Evolutionary conservation across 371 early-diverging fungal genomes (phyloP).

Genomic region (Mortierella sp.): DNA sequence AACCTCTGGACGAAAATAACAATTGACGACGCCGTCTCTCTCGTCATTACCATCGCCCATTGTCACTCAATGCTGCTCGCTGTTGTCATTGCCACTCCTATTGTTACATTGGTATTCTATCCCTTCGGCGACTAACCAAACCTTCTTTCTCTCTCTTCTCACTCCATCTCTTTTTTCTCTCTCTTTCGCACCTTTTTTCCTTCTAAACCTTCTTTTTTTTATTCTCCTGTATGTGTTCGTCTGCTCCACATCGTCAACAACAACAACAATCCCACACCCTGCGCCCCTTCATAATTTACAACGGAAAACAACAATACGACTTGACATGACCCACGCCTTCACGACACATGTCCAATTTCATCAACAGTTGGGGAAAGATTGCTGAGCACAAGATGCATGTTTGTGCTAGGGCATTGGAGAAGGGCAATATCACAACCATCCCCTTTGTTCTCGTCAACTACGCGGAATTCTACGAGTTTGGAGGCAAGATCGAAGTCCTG

Average conservation of each 20-base stretch:
- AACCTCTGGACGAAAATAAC: neutral
- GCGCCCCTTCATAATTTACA: neutral
- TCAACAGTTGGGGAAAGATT: conserved; percentile 53
- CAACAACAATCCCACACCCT: neutral
- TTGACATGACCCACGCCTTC: neutral
- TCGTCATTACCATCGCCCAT: no score
- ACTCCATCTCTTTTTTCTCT: neutral
- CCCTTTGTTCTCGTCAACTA: conserved; percentile 54
- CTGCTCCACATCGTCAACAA: neutral
- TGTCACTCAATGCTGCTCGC: neutral
- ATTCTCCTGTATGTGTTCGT: neutral
- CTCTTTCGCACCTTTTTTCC: neutral
- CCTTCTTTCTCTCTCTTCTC: neutral
- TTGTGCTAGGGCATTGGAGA: conserved; percentile 44
- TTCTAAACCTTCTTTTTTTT: neutral
- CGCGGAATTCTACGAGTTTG: conserved; percentile 50
- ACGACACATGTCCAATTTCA: neutral
- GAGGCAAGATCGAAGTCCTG: conserved; percentile 34
- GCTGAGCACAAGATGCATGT: conserved; percentile 59
- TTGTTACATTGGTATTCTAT: neutral
- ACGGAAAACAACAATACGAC: neutral
- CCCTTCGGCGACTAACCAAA: conserved; percentile 4
- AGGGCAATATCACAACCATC: conserved; percentile 52
- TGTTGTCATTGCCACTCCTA: no score
- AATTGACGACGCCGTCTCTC: neutral